Evolutionary conservation across 306 rosid genomes (phyloP).

Genomic region (Quercus wislizeni): DNA sequence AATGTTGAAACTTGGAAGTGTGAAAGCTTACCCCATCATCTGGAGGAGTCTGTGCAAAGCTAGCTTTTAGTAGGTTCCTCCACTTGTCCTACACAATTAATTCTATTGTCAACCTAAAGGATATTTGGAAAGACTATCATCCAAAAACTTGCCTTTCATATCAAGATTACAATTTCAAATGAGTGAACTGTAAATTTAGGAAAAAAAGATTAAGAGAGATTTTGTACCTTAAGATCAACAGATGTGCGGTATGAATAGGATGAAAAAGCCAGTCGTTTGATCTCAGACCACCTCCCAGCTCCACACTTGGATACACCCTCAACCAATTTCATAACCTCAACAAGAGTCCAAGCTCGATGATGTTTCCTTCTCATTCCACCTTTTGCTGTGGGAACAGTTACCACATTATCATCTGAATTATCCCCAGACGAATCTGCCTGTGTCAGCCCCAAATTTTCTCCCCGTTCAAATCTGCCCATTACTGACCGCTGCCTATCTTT

Average conservation of each 20-base stretch:
- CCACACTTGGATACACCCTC: conserved; percentile 94
- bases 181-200: background rate
- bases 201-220: background rate
- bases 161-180: background rate
- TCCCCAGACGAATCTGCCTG: conserved; percentile 42
- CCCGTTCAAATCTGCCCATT: conserved; percentile 31
- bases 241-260: conserved; percentile 89
- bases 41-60: conserved; percentile 65
- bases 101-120: conserved; percentile 13
- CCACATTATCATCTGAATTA: conserved; percentile 46
- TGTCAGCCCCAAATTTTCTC: conserved; percentile 41
- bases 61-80: conserved; percentile 96
- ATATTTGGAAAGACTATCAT: background rate
- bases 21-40: conserved; percentile 71
- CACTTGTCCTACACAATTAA: conserved; percentile 84
- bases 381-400: conserved; percentile 62
- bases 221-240: conserved; percentile 87
- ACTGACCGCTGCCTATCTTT: conserved; percentile 41
- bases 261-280: conserved; percentile 81
- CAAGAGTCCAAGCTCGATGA: conserved; percentile 96
- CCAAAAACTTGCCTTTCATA: background rate
- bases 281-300: conserved; percentile 98
- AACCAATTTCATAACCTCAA: conserved; percentile 77
- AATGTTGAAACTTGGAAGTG: background rate
- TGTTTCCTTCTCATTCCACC: conserved; percentile 95